Evolutionary conservation across 23 red algal genomes (phyloP).

Genomic region (Gracilaria domingensis): DNA sequence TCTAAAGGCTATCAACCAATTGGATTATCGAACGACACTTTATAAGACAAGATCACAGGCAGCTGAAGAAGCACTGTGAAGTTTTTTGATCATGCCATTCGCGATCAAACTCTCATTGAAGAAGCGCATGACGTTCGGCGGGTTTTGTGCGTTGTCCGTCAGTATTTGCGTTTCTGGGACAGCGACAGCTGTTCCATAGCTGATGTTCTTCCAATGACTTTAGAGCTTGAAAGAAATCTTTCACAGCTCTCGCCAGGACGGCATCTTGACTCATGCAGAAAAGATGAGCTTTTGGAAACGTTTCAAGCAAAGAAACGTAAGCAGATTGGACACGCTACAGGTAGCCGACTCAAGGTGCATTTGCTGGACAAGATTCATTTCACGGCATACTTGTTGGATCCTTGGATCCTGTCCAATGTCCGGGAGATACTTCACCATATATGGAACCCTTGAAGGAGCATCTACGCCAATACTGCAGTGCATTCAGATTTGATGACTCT

Average conservation of each 20-base stretch:
- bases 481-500: background rate
- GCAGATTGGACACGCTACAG: background rate
- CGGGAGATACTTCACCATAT: background rate
- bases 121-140: background rate
- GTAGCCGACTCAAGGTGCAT: background rate
- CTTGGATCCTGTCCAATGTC: slow-evolving; percentile 14
- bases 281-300: no score
- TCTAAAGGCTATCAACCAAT: no score
- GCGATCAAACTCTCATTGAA: background rate
- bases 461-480: background rate
- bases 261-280: no score
- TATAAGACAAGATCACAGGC: no score
- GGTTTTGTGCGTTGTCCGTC: background rate
- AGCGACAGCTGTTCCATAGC: background rate
- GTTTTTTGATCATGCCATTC: no score
- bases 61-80: no score
- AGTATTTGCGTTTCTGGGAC: background rate
- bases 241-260: no score
- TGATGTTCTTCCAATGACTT: slow-evolving; percentile 1
- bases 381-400: slow-evolving; percentile 1
- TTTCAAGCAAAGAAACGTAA: no score
- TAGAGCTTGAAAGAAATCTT: background rate
- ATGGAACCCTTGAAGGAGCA: background rate
- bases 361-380: slow-evolving; percentile 38
- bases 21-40: no score